These are phyloP conservation scores for Asterochloris sp. DNA, from an alignment of 139 green algal genomes.

Conservation along the genomic window DNA sequence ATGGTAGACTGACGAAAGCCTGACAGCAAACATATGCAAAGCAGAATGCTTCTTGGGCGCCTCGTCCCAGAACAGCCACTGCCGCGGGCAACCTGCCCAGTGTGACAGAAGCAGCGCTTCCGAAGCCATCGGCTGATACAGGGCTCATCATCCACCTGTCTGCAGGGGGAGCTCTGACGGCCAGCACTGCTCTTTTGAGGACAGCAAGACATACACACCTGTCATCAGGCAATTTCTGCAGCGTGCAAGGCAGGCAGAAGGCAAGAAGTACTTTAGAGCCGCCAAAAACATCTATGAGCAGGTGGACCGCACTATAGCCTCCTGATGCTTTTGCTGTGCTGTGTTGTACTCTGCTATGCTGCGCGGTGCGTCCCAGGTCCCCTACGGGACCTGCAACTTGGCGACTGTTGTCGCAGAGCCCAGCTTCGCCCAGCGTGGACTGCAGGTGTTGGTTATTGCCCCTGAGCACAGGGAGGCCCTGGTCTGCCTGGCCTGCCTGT, in stretches of 20 bases:
- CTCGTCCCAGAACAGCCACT: neutral
- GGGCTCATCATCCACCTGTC: neutral
- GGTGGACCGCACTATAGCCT: neutral
- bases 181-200: neutral
- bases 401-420: neutral
- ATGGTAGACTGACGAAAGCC: neutral
- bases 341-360: neutral
- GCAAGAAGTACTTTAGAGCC: constrained; percentile 11
- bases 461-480: constrained; percentile 8
- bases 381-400: neutral
- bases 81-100: neutral
- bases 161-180: neutral
- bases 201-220: neutral
- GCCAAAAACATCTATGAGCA: constrained; percentile 23
- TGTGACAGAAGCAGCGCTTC: neutral
- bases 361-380: neutral
- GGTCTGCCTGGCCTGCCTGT: neutral
- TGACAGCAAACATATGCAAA: too few species aligned
- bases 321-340: neutral
- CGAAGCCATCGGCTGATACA: neutral
- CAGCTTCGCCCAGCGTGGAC: neutral
- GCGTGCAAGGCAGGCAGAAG: constrained; percentile 12
- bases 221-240: constrained; percentile 12
- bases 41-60: too few species aligned
- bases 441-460: constrained; percentile 9